Evolutionary conservation across 352 stramenopile species (phyloP).

Genomic region (Blastocystis sp.): DNA sequence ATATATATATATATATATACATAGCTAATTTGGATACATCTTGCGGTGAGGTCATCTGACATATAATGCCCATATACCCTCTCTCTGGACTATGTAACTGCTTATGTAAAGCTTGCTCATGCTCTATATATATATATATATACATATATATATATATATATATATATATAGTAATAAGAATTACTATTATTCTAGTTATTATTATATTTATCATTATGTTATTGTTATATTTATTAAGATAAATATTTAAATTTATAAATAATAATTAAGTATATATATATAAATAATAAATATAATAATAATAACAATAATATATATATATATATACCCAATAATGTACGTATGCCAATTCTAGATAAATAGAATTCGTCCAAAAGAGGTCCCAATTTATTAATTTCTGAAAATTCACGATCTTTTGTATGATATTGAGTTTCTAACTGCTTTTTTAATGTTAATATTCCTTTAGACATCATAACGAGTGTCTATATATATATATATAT

Average conservation of each 20-base stretch:
- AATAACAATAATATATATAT: neutral
- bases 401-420: conserved; percentile 55
- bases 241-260: too few relatives aligned
- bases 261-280: conserved; percentile 48
- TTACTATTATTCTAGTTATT: conserved; percentile 38
- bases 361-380: conserved; percentile 97
- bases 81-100: too few relatives aligned
- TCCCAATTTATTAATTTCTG: conserved; percentile 79
- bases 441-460: conserved; percentile 83
- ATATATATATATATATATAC: too few relatives aligned
- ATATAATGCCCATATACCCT: too few relatives aligned
- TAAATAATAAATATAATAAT: conserved; percentile 81
- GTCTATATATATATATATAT: conserved; percentile 86
- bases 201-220: conserved; percentile 40
- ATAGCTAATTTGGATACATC: too few relatives aligned
- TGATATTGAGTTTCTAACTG: conserved; percentile 55
- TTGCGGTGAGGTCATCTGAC: too few relatives aligned
- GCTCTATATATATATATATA: conserved; percentile 79
- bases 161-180: conserved; percentile 4
- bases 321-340: conserved; percentile 79
- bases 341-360: conserved; percentile 94
- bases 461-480: conserved; percentile 95
- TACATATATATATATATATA: conserved; percentile 56
- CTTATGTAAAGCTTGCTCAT: conserved; percentile 80
- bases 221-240: conserved; percentile 29